Evolutionary conservation across 2,329 filamentous ascomycete species (phyloP).

Genomic region (Phaeoacremonium minimum): DNA sequence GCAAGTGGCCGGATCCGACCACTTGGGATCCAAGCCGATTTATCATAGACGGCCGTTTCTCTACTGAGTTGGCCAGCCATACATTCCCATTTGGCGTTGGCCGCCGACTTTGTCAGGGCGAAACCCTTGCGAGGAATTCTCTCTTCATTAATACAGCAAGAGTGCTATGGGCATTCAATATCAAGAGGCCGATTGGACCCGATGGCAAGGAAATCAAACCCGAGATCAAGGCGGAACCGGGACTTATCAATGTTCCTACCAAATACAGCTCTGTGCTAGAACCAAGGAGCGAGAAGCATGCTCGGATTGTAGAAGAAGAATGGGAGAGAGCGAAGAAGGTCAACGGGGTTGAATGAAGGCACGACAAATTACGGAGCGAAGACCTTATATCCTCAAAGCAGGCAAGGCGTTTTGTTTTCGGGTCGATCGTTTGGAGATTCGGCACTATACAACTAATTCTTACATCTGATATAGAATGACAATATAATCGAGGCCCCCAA

Average conservation of each 20-base stretch:
- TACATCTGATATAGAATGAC: too few species aligned
- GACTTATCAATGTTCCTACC: slow-evolving; percentile 1
- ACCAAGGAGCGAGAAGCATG: slow-evolving; percentile 4
- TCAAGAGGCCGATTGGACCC: slow-evolving; percentile 10
- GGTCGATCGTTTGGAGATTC: too few species aligned
- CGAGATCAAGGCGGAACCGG: background rate
- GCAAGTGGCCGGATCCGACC: background rate
- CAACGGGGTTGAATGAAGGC: too few species aligned
- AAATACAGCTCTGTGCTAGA: slow-evolving; percentile 1
- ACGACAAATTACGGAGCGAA: too few species aligned
- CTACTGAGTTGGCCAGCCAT: slow-evolving; percentile 2
- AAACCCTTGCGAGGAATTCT: slow-evolving; percentile 37
- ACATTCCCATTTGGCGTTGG: slow-evolving; percentile 34
- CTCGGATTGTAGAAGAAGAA: background rate
- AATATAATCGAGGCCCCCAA: too few species aligned
- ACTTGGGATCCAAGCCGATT: background rate
- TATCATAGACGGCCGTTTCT: background rate
- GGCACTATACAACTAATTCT: too few species aligned
- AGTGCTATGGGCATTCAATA: slow-evolving; percentile 39
- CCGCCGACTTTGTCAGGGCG: slow-evolving; percentile 29
- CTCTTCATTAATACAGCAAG: slow-evolving; percentile 39
- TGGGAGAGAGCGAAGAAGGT: slow-evolving; percentile 1
- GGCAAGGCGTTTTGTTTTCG: too few species aligned
- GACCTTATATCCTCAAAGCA: too few species aligned
- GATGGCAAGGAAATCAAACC: slow-evolving; percentile 1